Base-by-base conservation (phyloP, 352 stramenopile genomes). In the Sclerospora graminicola region DNA sequence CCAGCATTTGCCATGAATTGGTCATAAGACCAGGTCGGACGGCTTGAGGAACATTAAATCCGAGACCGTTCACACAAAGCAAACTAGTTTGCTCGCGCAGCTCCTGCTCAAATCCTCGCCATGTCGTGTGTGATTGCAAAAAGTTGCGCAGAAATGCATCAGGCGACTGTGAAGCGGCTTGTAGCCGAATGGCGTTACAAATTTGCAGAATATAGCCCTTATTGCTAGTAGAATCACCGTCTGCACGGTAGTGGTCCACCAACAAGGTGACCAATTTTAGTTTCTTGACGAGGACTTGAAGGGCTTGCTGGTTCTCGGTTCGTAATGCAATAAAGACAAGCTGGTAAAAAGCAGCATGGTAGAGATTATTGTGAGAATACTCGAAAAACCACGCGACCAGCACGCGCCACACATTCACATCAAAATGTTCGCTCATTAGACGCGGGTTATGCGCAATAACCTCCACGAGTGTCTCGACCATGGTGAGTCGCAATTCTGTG, bases 341-440 rank as follows among this genome's bases (percentile, higher is more conserved):
- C 51, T 91, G 82, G 57, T 93, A 94, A 38, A 96, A 95, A 16
- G 81, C 65, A 20, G 73, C 74, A 46, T 95, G 83, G 45, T 95
- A 96, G 46, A 96, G 28, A 48, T 95, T 95, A 57, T 90, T 95
- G 72, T 95, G 80, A 23, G 79, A 73, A 57, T 95, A 96, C 63
- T 93, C 78, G 36, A 95, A 89, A 54, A 96, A 94, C 85, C 85
- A 96, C 26, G 61, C 63, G 20, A 89, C 65, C 37, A 96, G 54
- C 21, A 91, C 75, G 28, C 79, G 77, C 85, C 85, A 96, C 6
- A 95, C 74, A 33, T 89, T 66, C n/a, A 56, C 63, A 44, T 88
- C 66, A 45, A 95, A 87, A 43, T 78, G 60, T 21, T 82, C 64
- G 29, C 66, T 72, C 39, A 92, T 66, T 29, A 71, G 61, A 27